A percentile compares a stretch with the other conserved stretches of the same genome.
phyloP scores from a whole-genome alignment of 2,329 filamentous ascomycete species.

The Fusarium liriodendri region DNA sequence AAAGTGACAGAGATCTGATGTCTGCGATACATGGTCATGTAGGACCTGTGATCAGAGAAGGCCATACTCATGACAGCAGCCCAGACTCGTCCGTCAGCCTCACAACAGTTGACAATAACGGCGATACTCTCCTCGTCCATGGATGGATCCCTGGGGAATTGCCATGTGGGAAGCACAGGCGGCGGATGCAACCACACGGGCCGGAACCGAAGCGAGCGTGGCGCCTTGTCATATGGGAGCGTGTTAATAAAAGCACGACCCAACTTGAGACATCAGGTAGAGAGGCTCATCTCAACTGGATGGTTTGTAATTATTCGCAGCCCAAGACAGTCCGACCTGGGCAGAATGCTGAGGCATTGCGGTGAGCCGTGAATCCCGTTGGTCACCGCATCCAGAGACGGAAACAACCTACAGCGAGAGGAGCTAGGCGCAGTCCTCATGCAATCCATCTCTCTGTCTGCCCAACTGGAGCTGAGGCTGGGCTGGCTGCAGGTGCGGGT shows the following conservation, averaged over 20 bases:
- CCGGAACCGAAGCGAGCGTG: constrained; percentile 25
- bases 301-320: neutral
- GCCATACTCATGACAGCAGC: neutral
- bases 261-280: constrained; percentile 2
- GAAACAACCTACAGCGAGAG: neutral
- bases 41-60: neutral
- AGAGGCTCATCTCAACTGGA: neutral
- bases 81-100: neutral
- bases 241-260: constrained; percentile 13
- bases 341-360: neutral
- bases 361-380: neutral
- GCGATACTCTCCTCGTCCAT: neutral
- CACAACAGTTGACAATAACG: neutral
- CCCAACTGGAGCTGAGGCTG: constrained; percentile 6
- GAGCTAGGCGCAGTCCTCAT: neutral
- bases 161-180: constrained; percentile 42
- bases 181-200: constrained; percentile 21
- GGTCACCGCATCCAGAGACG: neutral
- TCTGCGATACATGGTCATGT: neutral
- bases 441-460: neutral
- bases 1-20: neutral
- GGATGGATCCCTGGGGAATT: constrained; percentile 25
- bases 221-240: constrained; percentile 8
- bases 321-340: neutral
- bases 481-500: constrained; percentile 21